phyloP scores from a whole-genome alignment of 148 eudicot genomes.

The Rhododendron molle region DNA sequence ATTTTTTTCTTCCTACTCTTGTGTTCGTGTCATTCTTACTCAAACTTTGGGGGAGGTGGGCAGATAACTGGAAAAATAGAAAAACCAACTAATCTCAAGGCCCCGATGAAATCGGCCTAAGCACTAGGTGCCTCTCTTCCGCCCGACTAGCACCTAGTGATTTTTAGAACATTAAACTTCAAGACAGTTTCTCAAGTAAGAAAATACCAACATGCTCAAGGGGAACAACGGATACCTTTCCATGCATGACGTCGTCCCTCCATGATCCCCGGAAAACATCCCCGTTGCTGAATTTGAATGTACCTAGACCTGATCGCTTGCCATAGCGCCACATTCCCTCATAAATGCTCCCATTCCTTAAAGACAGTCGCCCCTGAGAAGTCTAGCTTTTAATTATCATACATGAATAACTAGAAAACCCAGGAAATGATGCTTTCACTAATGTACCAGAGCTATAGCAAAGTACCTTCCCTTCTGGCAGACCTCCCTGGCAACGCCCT shows the following conservation, averaged over 20 bases:
- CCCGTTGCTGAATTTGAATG: slow-evolving; percentile 80
- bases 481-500: slow-evolving; percentile 91
- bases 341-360: slow-evolving; percentile 76
- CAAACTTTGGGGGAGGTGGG: not conserved
- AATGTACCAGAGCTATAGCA: not conserved
- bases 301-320: slow-evolving; percentile 85
- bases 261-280: slow-evolving; percentile 92
- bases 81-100: not conserved
- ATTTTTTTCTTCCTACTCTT: not conserved
- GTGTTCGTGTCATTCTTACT: not conserved
- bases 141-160: not conserved
- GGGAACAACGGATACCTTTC: slow-evolving; percentile 52
- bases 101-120: not conserved
- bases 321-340: slow-evolving; percentile 96
- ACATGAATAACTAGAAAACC: not conserved
- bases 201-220: not conserved
- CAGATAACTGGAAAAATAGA: not conserved
- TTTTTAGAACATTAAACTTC: not conserved
- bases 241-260: slow-evolving; percentile 98
- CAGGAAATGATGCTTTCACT: not conserved
- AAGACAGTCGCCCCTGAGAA: slow-evolving; percentile 61
- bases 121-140: not conserved
- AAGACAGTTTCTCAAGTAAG: not conserved
- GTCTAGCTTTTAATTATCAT: not conserved
- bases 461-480: slow-evolving; percentile 94